Base-by-base conservation (phyloP, 148 eudicot species). In the Suaeda aralocaspica region DNA sequence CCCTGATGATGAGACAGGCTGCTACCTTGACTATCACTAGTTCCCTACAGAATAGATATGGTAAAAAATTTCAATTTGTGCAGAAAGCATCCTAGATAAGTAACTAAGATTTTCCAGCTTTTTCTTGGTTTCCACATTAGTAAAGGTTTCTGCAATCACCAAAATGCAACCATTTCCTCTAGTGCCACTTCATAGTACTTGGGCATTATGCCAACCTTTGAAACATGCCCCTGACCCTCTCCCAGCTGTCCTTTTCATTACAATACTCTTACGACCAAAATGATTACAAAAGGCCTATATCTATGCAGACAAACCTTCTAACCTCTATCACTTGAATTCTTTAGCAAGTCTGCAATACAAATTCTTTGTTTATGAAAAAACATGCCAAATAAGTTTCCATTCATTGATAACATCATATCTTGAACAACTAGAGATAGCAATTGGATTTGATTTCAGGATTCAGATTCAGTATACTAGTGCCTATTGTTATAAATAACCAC, bases 401-500 rank as follows among this genome's bases (percentile, higher is more conserved):
- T 51, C 24, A 18, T 14, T 34, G 48, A 71, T 36, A 49, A 59
- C 25, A 65, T 19, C 41, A 71, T 67, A 51, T 41, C 31, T 25
- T 49, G 45, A 21, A 71, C 14, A 61, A 39, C 46, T 29, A 52
- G 34, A 72, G 53, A 31, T 26, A 46, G 45, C 53, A 67, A 66
- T 62, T 55, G 18, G 51, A 52, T 53, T 66, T 26, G 12, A 66
- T 9, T 42, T 31, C 33, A 64, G 12, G 59, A 5, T 42, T 31
- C 33, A 64, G 62, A 46, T 61, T 53, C 24, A 44, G 60, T 42
- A 18, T 16, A 46, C 65, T 62, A 25, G 59, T 42, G 41, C 60
- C 65, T 62, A 25, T 52, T 42, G 41, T 66, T 78, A 68, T 69
- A 29, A 58, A 61, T 59, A 65, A 63, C 41, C 33, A 33, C 59